Percentiles rank a stretch among this genome's conserved stretches.
phyloP scores from a whole-genome alignment of 2,329 filamentous ascomycete species.

The Penicillium sp. region DNA sequence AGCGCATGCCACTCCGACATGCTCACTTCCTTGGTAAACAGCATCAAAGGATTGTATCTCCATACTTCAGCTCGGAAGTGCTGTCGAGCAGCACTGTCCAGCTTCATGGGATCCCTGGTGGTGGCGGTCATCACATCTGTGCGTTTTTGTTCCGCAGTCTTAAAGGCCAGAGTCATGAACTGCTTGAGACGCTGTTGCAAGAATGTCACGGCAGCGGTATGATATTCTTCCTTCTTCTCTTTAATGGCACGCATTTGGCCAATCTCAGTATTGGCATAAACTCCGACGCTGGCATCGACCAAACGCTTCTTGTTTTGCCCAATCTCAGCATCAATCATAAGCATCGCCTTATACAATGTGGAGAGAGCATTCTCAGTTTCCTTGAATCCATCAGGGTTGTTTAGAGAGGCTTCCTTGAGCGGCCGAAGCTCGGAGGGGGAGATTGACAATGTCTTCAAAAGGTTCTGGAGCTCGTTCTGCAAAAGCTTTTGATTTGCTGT shows the following conservation, averaged over 20 bases:
- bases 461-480: constrained; percentile 80
- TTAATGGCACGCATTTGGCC: constrained; percentile 89
- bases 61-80: constrained; percentile 72
- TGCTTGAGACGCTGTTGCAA: constrained; percentile 70
- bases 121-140: constrained; percentile 57
- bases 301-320: constrained; percentile 55
- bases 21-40: constrained; percentile 86
- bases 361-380: constrained; percentile 76
- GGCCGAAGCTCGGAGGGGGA: constrained; percentile 72
- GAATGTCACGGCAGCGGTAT: constrained; percentile 72
- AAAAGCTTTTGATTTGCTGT: constrained; percentile 95
- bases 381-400: constrained; percentile 67
- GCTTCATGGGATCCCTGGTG: constrained; percentile 53
- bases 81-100: constrained; percentile 70
- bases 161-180: constrained; percentile 80
- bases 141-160: constrained; percentile 69
- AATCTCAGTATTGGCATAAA: constrained; percentile 71
- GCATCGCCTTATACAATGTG: constrained; percentile 85
- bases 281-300: constrained; percentile 49
- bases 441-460: constrained; percentile 91
- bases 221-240: constrained; percentile 90
- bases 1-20: constrained; percentile 76
- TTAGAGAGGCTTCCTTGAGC: constrained; percentile 70
- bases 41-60: constrained; percentile 82
- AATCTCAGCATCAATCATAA: constrained; percentile 84